Evolutionary conservation across 2,329 filamentous ascomycete species (phyloP).

Genomic region (Penicillium sp.): DNA sequence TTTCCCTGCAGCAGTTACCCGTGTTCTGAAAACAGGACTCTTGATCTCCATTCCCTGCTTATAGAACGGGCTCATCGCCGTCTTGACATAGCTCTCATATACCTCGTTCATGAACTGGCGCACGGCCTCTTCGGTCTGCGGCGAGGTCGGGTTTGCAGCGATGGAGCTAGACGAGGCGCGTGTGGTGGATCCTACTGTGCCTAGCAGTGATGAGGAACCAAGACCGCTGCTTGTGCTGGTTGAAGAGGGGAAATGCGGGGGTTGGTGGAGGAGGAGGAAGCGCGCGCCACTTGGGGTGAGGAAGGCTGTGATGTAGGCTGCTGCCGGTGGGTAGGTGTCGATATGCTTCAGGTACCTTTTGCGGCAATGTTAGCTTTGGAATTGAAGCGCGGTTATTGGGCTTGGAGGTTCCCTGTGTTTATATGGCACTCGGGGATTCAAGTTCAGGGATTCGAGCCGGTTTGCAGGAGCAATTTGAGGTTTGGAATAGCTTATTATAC

Average conservation of each 20-base stretch:
- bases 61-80: constrained; percentile 97
- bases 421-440: not conserved
- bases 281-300: constrained; percentile 89
- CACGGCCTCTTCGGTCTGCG: constrained; percentile 92
- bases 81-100: constrained; percentile 96
- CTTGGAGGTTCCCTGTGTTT: not conserved
- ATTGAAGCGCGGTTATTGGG: not conserved
- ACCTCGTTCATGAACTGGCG: constrained; percentile 92
- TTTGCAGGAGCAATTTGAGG: too few species aligned
- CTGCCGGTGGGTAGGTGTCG: constrained; percentile 81
- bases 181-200: constrained; percentile 29
- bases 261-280: constrained; percentile 90
- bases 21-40: constrained; percentile 79
- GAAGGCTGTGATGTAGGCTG: constrained; percentile 92
- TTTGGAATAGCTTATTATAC: constrained; percentile 17
- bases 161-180: constrained; percentile 65
- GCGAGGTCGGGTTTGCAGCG: constrained; percentile 78
- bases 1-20: constrained; percentile 82
- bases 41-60: constrained; percentile 76
- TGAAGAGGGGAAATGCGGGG: constrained; percentile 51
- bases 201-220: constrained; percentile 31
- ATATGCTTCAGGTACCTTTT: constrained; percentile 90
- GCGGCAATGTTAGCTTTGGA: constrained; percentile 1
- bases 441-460: not conserved
- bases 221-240: constrained; percentile 16